Percentiles rank a stretch among this genome's conserved stretches.
Evolutionary conservation across 441 rosid genomes (phyloP).

Genomic region (Gossypium gossypioides): DNA sequence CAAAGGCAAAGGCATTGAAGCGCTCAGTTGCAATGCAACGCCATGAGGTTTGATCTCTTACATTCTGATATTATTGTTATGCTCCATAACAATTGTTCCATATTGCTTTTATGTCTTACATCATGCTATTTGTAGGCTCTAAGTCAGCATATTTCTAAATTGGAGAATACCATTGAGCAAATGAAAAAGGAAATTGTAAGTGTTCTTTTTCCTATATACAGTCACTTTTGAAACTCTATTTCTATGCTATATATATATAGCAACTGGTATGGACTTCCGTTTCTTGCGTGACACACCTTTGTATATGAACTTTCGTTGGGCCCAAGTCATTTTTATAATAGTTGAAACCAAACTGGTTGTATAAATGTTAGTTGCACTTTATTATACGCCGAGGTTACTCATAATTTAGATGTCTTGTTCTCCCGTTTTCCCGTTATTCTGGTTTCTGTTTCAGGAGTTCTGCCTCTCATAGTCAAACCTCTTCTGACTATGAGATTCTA

Average conservation of each 20-base stretch:
- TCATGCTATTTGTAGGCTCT: slow-evolving; percentile 54
- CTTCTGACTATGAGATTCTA: too few species aligned
- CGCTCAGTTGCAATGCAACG: slow-evolving; percentile 91
- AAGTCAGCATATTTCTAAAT: slow-evolving; percentile 78
- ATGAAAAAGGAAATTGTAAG: slow-evolving; percentile 80
- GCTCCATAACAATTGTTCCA: slow-evolving; percentile 4
- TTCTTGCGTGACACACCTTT: not conserved
- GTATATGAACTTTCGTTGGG: not conserved
- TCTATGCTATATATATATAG: not conserved
- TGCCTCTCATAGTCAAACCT: too few species aligned
- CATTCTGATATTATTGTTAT: slow-evolving; percentile 13
- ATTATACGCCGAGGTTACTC: not conserved
- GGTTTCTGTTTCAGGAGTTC: too few species aligned
- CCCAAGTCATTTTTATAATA: not conserved
- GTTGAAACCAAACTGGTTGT: not conserved
- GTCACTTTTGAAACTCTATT: not conserved
- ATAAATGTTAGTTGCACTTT: not conserved
- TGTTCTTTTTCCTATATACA: slow-evolving; percentile 1
- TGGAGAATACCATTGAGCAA: slow-evolving; percentile 65
- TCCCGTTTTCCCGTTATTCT: too few species aligned
- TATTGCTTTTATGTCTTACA: not conserved
- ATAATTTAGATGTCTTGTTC: not conserved
- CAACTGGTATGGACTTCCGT: slow-evolving; percentile 7
- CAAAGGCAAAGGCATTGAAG: slow-evolving; percentile 88
- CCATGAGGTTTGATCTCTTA: slow-evolving; percentile 59